Evolutionary conservation across 2,329 filamentous ascomycete species (phyloP).

Genomic region (Botrytis pseudocinerea): DNA sequence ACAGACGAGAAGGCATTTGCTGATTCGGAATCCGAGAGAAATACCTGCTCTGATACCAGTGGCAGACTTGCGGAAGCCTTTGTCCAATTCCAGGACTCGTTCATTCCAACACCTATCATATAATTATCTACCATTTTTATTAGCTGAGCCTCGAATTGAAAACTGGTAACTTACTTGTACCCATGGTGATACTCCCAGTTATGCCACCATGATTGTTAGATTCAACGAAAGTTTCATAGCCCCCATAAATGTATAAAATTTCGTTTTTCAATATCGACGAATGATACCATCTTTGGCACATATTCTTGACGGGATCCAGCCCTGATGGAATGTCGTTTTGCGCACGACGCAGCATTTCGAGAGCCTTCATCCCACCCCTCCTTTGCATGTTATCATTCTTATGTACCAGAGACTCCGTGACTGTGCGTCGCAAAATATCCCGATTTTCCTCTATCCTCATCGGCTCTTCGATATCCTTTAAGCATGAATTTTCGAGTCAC

Average conservation of each 20-base stretch:
- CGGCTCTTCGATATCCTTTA: neutral
- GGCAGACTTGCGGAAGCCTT: constrained; percentile 13
- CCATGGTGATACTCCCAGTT: constrained; percentile 16
- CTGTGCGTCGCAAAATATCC: neutral
- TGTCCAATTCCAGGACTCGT: constrained; percentile 27
- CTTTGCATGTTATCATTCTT: constrained; percentile 2
- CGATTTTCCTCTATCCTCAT: neutral
- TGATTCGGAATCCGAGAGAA: constrained; percentile 19
- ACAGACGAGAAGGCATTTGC: constrained; percentile 14
- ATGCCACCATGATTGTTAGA: constrained; percentile 13
- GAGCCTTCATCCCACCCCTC: neutral
- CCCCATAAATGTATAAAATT: constrained; percentile 20
- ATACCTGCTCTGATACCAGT: constrained; percentile 18
- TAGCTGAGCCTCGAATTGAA: neutral
- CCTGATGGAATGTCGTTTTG: constrained; percentile 16
- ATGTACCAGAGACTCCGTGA: neutral
- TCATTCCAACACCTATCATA: constrained; percentile 25
- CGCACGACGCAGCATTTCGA: constrained; percentile 17
- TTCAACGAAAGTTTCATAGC: constrained; percentile 20
- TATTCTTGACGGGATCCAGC: constrained; percentile 17
- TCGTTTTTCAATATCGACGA: constrained; percentile 20
- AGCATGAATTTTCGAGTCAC: neutral
- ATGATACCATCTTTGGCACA: constrained; percentile 24
- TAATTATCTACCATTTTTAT: constrained; percentile 22
- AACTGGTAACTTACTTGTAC: constrained; percentile 25